Conservation (phyloP, 2,329 filamentous ascomycete genomes). For the Kalaharituber pfeilii region DNA sequence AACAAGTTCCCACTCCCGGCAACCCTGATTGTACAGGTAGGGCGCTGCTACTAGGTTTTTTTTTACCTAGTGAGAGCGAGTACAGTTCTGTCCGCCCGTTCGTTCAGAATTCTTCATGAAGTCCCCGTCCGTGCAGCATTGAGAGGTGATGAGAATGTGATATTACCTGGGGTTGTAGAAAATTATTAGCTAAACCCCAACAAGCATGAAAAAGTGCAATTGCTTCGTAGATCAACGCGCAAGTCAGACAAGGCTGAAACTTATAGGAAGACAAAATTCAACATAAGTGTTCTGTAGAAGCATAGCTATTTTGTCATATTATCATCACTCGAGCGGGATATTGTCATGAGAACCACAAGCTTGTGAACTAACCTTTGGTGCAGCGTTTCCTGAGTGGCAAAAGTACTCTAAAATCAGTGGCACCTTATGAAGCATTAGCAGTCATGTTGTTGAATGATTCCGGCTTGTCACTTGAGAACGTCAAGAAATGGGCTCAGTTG, state of each 20-base stretch:
- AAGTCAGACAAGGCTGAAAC: conserved; percentile 34
- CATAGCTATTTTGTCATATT: conserved; percentile 18
- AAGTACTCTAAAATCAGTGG: no score
- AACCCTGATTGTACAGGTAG: conserved; percentile 27
- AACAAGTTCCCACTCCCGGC: conserved; percentile 28
- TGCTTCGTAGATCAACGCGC: conserved; percentile 8
- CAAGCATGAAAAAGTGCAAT: conserved; percentile 12
- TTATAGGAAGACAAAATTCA: conserved; percentile 25
- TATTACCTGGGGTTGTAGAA: conserved; percentile 24
- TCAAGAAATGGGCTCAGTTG: no score
- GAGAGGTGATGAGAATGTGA: conserved; percentile 5
- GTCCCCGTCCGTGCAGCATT: conserved; percentile 10
- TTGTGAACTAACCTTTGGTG: conserved; percentile 1
- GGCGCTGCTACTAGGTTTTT: conserved; percentile 26
- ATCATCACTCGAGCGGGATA: conserved; percentile 18
- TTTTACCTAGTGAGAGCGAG: conserved; percentile 24
- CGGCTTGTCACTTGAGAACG: no score
- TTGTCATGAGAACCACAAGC: no score
- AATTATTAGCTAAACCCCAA: conserved; percentile 18
- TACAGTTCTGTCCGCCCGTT: conserved; percentile 32
- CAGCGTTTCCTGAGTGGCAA: no score
- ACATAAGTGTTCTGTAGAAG: conserved; percentile 22
- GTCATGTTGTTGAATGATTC: no score
- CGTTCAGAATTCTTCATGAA: conserved; percentile 32
- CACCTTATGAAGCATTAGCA: no score